A percentile compares a stretch with the other conserved stretches of the same genome.
Conservation (phyloP, 805 yeast genomes). For the Wickerhamomyces alni region DNA sequence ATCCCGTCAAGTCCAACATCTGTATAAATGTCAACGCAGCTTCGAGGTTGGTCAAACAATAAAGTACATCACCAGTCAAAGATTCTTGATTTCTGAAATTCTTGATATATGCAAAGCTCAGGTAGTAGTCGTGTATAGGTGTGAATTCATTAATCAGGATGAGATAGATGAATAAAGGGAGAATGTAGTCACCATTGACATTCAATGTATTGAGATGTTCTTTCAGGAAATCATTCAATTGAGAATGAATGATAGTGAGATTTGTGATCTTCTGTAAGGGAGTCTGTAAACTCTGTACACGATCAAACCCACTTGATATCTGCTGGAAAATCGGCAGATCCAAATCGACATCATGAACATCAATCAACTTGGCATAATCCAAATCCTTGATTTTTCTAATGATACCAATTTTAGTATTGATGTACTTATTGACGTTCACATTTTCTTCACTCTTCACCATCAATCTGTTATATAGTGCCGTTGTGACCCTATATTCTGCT, state of each 20-base stretch:
- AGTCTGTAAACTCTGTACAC: conserved; percentile 5
- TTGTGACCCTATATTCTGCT: conserved; percentile 13
- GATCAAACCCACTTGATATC: conserved; percentile 6
- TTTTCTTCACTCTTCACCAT: conserved; percentile 12
- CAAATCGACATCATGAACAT: conserved; percentile 14
- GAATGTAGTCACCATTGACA: conserved; percentile 18
- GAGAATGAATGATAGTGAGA: conserved; percentile 12
- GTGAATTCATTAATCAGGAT: conserved; percentile 9
- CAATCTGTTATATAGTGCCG: conserved; percentile 10
- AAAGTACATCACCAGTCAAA: conserved; percentile 14
- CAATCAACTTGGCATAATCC: conserved; percentile 15
- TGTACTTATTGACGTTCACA: conserved; percentile 10
- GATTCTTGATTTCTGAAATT: conserved; percentile 16
- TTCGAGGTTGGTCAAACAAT: conserved; percentile 22
- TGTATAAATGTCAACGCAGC: conserved; percentile 19
- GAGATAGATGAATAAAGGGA: conserved; percentile 20
- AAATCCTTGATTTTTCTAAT: conserved; percentile 10
- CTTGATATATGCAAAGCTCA: conserved; percentile 17
- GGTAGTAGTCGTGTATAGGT: conserved; percentile 11
- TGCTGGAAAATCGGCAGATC: neutral
- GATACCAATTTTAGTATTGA: conserved; percentile 11
- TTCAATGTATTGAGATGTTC: neutral
- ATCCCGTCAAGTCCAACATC: conserved; percentile 8
- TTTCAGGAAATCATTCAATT: conserved; percentile 8
- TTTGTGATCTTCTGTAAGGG: conserved; percentile 14